A percentile compares a stretch with the other conserved stretches of the same genome.
These are phyloP conservation scores for Phaeophleospora eucalypticola DNA, from an alignment of 2,329 filamentous ascomycete genomes.

Conservation along the genomic window DNA sequence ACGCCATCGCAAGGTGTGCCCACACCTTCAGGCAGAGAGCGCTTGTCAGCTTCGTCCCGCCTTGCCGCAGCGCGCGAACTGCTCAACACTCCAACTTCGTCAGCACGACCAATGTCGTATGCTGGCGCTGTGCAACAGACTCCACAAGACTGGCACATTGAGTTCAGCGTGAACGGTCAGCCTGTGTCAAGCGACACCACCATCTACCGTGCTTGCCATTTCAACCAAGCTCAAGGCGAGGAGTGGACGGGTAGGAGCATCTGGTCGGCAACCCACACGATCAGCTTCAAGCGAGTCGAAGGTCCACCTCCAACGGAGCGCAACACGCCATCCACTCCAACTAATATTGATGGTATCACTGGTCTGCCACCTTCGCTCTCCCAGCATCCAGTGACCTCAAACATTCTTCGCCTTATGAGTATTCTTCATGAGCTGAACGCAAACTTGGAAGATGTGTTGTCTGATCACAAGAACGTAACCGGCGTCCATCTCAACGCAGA, in stretches of 20 bases:
- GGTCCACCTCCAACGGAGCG: slow-evolving; percentile 76
- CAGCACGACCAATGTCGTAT: slow-evolving; percentile 68
- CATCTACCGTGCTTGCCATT: slow-evolving; percentile 90
- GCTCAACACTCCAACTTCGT: slow-evolving; percentile 45
- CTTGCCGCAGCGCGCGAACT: slow-evolving; percentile 33
- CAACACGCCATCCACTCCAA: slow-evolving; percentile 51
- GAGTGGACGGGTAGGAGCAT: slow-evolving; percentile 71
- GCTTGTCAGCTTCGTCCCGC: slow-evolving; percentile 29
- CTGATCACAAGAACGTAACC: slow-evolving; percentile 58
- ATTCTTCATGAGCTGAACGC: slow-evolving; percentile 90
- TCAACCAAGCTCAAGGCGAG: slow-evolving; percentile 56
- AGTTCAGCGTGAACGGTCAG: slow-evolving; percentile 84
- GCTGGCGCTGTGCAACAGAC: slow-evolving; percentile 74
- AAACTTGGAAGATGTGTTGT: slow-evolving; percentile 84
- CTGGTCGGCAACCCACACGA: slow-evolving; percentile 85
- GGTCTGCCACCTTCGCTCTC: slow-evolving; percentile 73
- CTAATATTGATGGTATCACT: slow-evolving; percentile 50
- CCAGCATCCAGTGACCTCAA: slow-evolving; percentile 78
- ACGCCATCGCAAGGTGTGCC: slow-evolving; percentile 65
- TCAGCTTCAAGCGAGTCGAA: slow-evolving; percentile 82
- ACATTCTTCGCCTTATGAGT: slow-evolving; percentile 81
- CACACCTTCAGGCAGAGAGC: slow-evolving; percentile 29
- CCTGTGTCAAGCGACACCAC: slow-evolving; percentile 87
- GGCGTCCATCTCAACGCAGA: slow-evolving; percentile 67
- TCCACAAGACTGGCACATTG: slow-evolving; percentile 94